Base-by-base conservation (phyloP, 2,329 filamentous ascomycete genomes). In the Phyllosticta citrichinensis region DNA sequence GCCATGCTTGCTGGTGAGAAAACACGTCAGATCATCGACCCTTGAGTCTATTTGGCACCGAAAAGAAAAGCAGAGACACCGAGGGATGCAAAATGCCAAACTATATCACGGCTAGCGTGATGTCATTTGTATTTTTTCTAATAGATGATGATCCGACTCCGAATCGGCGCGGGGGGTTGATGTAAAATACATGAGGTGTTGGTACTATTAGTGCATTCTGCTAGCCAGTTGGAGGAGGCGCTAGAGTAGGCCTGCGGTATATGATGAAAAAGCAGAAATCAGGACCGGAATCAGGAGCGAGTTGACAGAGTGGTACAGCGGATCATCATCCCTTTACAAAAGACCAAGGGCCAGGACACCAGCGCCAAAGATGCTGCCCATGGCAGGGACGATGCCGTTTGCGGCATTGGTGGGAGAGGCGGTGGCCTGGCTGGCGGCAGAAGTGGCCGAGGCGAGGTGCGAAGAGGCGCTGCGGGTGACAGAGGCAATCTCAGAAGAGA, bases 241-340 rank as follows among this genome's bases (percentile, higher is more conserved):
- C 40, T 30, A 30, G 27, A 30, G 27, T 47, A n/a, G 40, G 40
- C 40, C 40, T 14, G 5, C 27, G 40, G 40, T 47, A 47, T 47
- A 47, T 47, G 40, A 47, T 47, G 17, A 6, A 47, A 47, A 47
- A 47, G 40, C 40, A 47, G 40, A 47, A 47, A 47, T 47, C 40
- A 47, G n/a, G 40, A 40, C 40, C 40, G 8, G n/a, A 47, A 47
- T 19, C 40, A 47, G 40, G 17, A 47, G 17, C 40, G 40, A 47
- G 6, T 47, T 47, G 40, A 47, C 40, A 47, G 40, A 47, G 17
- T 47, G n/a, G 40, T 47, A 47, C 17, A 47, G 40, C 40, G 40
- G 17, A 25, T 60, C 58, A 56, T 19, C 53, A 40, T 25, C 22
- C 57, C 24, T 62, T 62, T 62, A 62, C 60, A 62, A 40, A 35